phyloP scores from a whole-genome alignment of 352 stramenopile genomes.

The Phytophthora kernoviae region DNA sequence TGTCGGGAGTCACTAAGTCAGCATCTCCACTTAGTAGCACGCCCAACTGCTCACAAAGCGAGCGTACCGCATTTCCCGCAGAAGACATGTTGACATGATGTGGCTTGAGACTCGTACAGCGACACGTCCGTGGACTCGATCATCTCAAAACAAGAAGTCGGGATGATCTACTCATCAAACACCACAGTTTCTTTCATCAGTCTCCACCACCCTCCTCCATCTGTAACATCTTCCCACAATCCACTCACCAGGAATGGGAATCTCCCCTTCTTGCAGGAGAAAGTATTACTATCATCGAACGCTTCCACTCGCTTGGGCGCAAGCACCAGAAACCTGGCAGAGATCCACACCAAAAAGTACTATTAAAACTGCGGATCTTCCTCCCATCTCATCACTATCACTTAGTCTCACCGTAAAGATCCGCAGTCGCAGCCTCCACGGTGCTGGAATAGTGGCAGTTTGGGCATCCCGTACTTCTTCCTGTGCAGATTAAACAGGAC shows the following conservation, averaged over 20 bases:
- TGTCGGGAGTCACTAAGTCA: conserved; percentile 14
- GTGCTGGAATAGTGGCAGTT: conserved; percentile 78
- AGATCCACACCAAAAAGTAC: not conserved
- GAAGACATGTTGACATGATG: conserved; percentile 77
- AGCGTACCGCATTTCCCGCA: conserved; percentile 75
- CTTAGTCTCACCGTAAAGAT: conserved; percentile 47
- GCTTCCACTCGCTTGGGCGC: conserved; percentile 78
- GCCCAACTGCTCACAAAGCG: conserved; percentile 8
- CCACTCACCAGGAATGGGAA: conserved; percentile 75
- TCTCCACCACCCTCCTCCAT: not conserved
- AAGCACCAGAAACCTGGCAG: conserved; percentile 69
- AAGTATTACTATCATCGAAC: conserved; percentile 83
- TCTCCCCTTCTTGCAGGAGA: conserved; percentile 83
- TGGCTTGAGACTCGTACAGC: conserved; percentile 74
- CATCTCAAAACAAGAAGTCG: conserved; percentile 83
- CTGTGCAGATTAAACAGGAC: too few species aligned
- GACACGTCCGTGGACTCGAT: conserved; percentile 66
- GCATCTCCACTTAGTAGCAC: conserved; percentile 6
- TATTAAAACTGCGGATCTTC: not conserved
- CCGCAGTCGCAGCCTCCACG: conserved; percentile 74
- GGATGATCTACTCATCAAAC: conserved; percentile 49
- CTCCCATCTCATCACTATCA: not conserved
- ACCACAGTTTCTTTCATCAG: conserved; percentile 8
- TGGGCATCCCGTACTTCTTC: conserved; percentile 77
- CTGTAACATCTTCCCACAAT: not conserved